phyloP scores from a whole-genome alignment of 306 rosid genomes.

The Arachis hypogaea region DNA sequence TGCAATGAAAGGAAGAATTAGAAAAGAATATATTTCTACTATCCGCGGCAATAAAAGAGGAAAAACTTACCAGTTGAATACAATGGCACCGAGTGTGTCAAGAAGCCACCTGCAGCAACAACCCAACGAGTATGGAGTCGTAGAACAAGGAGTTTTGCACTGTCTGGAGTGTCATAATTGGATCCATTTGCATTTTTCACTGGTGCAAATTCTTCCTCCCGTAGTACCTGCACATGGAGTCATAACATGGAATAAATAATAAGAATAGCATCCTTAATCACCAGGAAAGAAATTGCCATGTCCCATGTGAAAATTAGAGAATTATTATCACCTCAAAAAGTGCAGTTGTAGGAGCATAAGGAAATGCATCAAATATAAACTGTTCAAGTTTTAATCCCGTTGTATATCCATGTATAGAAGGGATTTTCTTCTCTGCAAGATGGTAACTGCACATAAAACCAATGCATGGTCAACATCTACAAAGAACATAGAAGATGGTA shows the following conservation, averaged over 20 bases:
- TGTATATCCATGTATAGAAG: slow-evolving; percentile 80
- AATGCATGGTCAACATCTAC: slow-evolving; percentile 35
- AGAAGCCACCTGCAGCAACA: slow-evolving; percentile 97
- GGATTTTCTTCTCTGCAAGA: slow-evolving; percentile 95
- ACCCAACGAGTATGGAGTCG: slow-evolving; percentile 99
- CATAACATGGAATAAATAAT: slow-evolving; percentile 40
- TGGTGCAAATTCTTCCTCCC: slow-evolving; percentile 98
- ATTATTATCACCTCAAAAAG: slow-evolving; percentile 82
- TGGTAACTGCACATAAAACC: slow-evolving; percentile 71
- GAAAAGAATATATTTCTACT: slow-evolving; percentile 11
- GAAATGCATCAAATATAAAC: slow-evolving; percentile 95
- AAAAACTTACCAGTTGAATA: slow-evolving; percentile 76
- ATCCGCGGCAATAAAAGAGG: slow-evolving; percentile 16
- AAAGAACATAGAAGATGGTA: slow-evolving; percentile 3
- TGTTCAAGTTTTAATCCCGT: slow-evolving; percentile 90
- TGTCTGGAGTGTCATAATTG: slow-evolving; percentile 92
- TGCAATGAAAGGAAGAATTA: slow-evolving; percentile 4
- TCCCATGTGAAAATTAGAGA: slow-evolving; percentile 9
- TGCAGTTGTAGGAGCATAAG: slow-evolving; percentile 96
- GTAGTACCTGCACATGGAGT: slow-evolving; percentile 58
- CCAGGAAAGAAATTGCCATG: slow-evolving; percentile 22
- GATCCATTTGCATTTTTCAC: slow-evolving; percentile 95
- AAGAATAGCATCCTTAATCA: slow-evolving; percentile 34
- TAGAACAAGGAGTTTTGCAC: slow-evolving; percentile 91
- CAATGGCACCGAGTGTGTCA: slow-evolving; percentile 95